Evolutionary conservation across 495 filamentous ascomycete species (phyloP).

Genomic region (Trichodelitschia bisporula): DNA sequence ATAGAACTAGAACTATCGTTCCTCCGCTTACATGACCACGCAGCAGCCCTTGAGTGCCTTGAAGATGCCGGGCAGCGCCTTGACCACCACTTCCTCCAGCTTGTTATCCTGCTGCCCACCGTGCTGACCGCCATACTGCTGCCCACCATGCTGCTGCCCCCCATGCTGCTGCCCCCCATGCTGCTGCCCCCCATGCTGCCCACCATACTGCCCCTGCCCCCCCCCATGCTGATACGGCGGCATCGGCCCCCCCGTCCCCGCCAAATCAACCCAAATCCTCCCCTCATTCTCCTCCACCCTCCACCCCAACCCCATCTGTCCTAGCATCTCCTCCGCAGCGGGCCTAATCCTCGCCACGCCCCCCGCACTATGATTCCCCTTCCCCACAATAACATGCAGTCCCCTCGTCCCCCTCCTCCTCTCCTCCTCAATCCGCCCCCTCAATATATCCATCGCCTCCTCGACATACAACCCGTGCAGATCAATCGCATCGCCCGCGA

Average conservation of each 20-base stretch:
- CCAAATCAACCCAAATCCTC: slow-evolving; percentile 48
- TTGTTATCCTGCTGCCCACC: slow-evolving; percentile 21
- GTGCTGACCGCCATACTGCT: slow-evolving; percentile 11
- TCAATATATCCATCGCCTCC: slow-evolving; percentile 77
- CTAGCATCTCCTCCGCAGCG: slow-evolving; percentile 63
- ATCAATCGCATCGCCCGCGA: slow-evolving; percentile 66
- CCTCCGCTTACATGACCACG: slow-evolving; percentile 53
- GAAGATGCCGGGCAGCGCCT: slow-evolving; percentile 30
- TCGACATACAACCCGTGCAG: slow-evolving; percentile 83
- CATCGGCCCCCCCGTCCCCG: slow-evolving; percentile 34
- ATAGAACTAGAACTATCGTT: too few species aligned
- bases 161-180: slow-evolving; percentile 14
- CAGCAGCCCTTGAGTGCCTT: slow-evolving; percentile 49
- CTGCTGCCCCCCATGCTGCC: slow-evolving; percentile 16
- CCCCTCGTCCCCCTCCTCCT: slow-evolving; percentile 44
- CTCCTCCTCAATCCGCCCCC: slow-evolving; percentile 55
- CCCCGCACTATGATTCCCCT: slow-evolving; percentile 61
- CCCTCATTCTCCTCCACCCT: slow-evolving; percentile 70
- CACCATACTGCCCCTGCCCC: slow-evolving; percentile 4
- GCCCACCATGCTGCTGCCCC: slow-evolving; percentile 14
- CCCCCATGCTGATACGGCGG: slow-evolving; percentile 21
- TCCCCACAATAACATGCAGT: slow-evolving; percentile 79
- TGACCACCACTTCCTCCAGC: slow-evolving; percentile 36
- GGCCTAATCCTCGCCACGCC: slow-evolving; percentile 84
- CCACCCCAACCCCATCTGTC: slow-evolving; percentile 57